Evolutionary conservation across 1,284 basidiomycete genomes (phyloP).

Genomic region (Phylloporus sp.): DNA sequence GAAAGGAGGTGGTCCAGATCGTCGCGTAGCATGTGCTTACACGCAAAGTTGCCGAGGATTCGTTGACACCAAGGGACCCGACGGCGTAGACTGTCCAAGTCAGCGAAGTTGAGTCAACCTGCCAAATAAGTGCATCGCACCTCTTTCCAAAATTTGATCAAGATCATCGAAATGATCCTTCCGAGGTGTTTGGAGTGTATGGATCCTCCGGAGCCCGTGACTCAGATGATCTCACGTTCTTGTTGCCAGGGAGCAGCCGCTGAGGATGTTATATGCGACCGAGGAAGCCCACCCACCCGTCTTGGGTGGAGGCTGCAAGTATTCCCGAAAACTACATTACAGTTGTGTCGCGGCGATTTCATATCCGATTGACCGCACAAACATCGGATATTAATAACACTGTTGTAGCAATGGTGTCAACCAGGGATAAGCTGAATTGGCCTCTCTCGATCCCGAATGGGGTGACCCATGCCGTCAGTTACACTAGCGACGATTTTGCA

Average conservation of each 20-base stretch:
- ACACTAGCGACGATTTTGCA: slow-evolving; percentile 85
- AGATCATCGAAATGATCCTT: too few relatives aligned
- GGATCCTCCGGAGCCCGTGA: slow-evolving; percentile 28
- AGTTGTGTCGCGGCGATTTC: slow-evolving; percentile 52
- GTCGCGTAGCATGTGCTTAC: too few relatives aligned
- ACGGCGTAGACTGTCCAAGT: too few relatives aligned
- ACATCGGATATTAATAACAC: slow-evolving; percentile 45
- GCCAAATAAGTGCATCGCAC: too few relatives aligned
- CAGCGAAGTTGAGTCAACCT: too few relatives aligned
- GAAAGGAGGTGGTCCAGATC: too few relatives aligned
- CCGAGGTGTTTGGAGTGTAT: too few relatives aligned
- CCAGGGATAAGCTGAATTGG: slow-evolving; percentile 84
- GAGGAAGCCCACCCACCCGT: slow-evolving; percentile 81
- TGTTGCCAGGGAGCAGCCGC: slow-evolving; percentile 84
- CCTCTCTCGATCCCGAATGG: slow-evolving; percentile 70
- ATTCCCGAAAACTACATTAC: slow-evolving; percentile 90
- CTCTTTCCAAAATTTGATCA: too few relatives aligned
- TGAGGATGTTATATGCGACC: slow-evolving; percentile 80
- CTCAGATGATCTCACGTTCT: slow-evolving; percentile 18
- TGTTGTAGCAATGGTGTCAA: slow-evolving; percentile 87
- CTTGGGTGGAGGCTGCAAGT: slow-evolving; percentile 85
- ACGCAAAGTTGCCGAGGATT: too few relatives aligned
- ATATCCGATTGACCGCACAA: slow-evolving; percentile 14
- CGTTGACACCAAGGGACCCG: too few relatives aligned
- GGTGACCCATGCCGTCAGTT: slow-evolving; percentile 83